phyloP scores from a whole-genome alignment of 306 rosid species.

The Fagus sylvatica region DNA sequence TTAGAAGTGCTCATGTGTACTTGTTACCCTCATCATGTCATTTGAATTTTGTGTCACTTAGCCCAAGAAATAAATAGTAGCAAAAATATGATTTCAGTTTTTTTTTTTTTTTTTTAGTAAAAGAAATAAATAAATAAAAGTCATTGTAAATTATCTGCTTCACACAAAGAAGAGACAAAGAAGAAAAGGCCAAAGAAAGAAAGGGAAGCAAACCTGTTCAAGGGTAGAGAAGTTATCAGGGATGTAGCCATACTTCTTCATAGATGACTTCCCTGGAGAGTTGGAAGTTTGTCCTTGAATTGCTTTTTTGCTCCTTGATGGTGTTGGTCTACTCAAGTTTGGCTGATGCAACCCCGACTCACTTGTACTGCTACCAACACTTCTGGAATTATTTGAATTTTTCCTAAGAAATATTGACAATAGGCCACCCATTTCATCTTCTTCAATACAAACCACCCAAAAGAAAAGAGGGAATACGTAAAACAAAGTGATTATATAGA shows the following conservation, averaged over 20 bases:
- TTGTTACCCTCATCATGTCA: too few relatives aligned
- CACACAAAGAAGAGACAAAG: too few relatives aligned
- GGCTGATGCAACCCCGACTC: too few relatives aligned
- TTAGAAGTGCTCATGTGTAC: too few relatives aligned
- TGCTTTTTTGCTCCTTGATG: too few relatives aligned
- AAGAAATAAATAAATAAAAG: not conserved
- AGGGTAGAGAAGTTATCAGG: constrained; percentile 60
- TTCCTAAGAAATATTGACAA: constrained; percentile 20
- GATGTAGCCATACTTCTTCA: constrained; percentile 57
- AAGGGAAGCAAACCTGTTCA: constrained; percentile 48
- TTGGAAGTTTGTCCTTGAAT: constrained; percentile 1
- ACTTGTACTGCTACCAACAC: not conserved
- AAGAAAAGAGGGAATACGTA: not conserved
- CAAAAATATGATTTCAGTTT: too few relatives aligned
- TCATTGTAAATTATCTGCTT: not conserved
- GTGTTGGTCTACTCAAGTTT: too few relatives aligned
- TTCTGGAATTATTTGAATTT: not conserved
- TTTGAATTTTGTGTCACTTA: too few relatives aligned
- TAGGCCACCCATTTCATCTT: constrained; percentile 53
- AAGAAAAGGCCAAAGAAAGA: too few relatives aligned
- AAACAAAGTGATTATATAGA: not conserved
- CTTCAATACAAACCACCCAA: not conserved
- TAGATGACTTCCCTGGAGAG: constrained; percentile 13
- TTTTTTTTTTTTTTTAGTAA: not conserved
- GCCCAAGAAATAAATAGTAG: too few relatives aligned